A percentile compares a stretch with the other conserved stretches of the same genome.
Conservation (phyloP, 495 filamentous ascomycete genomes). For the Lasiosphaeria ovina region DNA sequence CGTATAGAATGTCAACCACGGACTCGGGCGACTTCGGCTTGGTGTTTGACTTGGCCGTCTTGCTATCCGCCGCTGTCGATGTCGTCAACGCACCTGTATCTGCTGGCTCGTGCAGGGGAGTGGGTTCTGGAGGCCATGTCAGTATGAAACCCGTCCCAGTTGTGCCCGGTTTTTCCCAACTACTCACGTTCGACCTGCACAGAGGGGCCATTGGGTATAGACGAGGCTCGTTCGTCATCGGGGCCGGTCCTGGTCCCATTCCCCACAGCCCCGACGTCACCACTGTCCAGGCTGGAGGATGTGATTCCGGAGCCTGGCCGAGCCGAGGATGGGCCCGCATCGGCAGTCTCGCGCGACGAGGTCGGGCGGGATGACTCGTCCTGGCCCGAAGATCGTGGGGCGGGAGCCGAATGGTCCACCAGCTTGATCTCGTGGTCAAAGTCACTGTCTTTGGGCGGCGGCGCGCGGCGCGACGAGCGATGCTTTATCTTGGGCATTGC, state of each 20-base stretch:
- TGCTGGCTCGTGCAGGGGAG: background rate
- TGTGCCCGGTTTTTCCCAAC: background rate
- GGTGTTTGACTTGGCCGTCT: constrained; percentile 5
- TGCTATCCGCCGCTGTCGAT: background rate
- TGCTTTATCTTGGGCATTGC: constrained; percentile 46
- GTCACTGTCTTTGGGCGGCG: constrained; percentile 50
- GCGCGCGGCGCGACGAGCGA: constrained; percentile 47
- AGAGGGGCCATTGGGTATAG: constrained; percentile 6
- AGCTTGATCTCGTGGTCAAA: constrained; percentile 63
- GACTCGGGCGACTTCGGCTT: constrained; percentile 44
- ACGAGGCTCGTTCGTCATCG: background rate
- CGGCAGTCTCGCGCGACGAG: constrained; percentile 8
- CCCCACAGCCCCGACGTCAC: constrained; percentile 4
- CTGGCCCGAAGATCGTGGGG: constrained; percentile 3
- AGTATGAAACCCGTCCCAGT: background rate
- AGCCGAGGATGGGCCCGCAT: constrained; percentile 13
- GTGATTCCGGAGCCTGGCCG: background rate
- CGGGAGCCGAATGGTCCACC: constrained; percentile 43
- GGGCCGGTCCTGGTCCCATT: background rate
- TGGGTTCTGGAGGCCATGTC: constrained; percentile 3
- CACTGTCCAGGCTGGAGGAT: constrained; percentile 5
- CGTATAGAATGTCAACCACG: constrained; percentile 84
- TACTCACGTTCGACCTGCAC: constrained; percentile 22
- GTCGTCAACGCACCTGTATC: background rate
- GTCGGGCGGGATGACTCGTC: constrained; percentile 18